These are phyloP conservation scores for Epichloe brachyelytri DNA, from an alignment of 2,329 filamentous ascomycete species.

Conservation along the genomic window DNA sequence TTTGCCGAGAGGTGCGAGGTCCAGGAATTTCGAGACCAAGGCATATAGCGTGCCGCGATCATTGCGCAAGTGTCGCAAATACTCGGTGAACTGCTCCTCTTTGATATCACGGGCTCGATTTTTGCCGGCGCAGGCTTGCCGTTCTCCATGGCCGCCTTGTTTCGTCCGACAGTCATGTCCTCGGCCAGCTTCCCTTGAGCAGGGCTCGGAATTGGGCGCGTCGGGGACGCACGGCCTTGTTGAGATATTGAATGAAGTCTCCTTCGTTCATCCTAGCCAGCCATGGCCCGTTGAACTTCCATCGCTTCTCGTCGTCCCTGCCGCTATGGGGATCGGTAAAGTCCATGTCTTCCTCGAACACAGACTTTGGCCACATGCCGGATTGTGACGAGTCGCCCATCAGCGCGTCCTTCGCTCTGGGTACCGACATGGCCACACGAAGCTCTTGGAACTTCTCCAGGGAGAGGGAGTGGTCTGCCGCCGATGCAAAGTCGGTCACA, in stretches of 20 bases:
- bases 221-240: conserved; percentile 37
- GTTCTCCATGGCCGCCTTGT: conserved; percentile 25
- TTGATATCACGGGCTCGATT: conserved; percentile 27
- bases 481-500: conserved; percentile 77
- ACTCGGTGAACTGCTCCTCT: conserved; percentile 37
- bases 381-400: conserved; percentile 4
- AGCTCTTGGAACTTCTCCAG: conserved; percentile 80
- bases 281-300: conserved; percentile 58
- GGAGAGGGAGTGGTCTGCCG: conserved; percentile 68
- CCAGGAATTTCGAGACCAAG: conserved; percentile 46
- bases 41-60: conserved; percentile 38
- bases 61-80: conserved; percentile 38
- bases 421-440: conserved; percentile 54
- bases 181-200: conserved; percentile 35
- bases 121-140: conserved; percentile 18
- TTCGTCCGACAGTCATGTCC: conserved; percentile 28
- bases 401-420: conserved; percentile 16
- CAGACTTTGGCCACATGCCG: conserved; percentile 30
- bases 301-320: conserved; percentile 35
- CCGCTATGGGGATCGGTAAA: conserved; percentile 30
- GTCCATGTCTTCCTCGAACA: conserved; percentile 47
- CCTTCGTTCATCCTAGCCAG: conserved; percentile 49
- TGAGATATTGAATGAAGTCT: conserved; percentile 43
- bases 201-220: conserved; percentile 42
- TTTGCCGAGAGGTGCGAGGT: conserved; percentile 40